Percentiles rank a stretch among this genome's conserved stretches.
Evolutionary conservation across 23 red algal genomes (phyloP).

Genomic region (Pyropia haitanensis): DNA sequence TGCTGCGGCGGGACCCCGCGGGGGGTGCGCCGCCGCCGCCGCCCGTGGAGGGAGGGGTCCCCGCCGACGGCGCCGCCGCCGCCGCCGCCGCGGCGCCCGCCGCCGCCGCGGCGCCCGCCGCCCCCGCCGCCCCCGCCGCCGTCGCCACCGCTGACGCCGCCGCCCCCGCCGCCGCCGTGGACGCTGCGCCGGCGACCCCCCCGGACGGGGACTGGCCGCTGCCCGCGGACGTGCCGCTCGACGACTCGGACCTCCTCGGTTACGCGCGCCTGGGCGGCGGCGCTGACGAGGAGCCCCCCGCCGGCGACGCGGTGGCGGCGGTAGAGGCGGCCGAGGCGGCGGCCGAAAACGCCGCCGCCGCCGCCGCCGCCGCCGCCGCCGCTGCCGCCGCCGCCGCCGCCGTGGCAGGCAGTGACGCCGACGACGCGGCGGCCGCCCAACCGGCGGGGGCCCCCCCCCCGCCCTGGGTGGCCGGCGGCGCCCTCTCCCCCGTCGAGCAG

Average conservation of each 20-base stretch:
- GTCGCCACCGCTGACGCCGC: neutral
- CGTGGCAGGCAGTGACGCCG: conserved; percentile 2
- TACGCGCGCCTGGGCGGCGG: conserved; percentile 26
- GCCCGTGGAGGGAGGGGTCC: neutral
- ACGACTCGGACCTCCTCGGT: conserved; percentile 75
- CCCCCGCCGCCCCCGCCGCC: neutral
- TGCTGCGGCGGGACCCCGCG: conserved; percentile 1
- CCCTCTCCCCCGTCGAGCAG: conserved; percentile 44
- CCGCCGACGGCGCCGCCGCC: neutral
- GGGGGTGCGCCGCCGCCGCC: neutral
- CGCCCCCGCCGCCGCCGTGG: neutral
- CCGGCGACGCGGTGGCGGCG: no score
- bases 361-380: neutral
- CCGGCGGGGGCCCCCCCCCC: neutral
- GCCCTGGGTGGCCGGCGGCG: conserved; percentile 7
- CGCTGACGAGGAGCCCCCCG: neutral
- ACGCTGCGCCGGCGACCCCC: neutral
- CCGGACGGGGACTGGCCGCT: conserved; percentile 4
- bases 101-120: neutral
- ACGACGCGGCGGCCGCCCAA: conserved; percentile 16
- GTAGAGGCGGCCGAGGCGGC: neutral
- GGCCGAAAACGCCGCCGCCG: neutral
- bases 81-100: neutral
- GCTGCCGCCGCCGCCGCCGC: neutral
- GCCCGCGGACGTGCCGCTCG: conserved; percentile 60